Conservation (phyloP, 371 early-diverging fungal genomes). For the Mucor saturninus region DNA sequence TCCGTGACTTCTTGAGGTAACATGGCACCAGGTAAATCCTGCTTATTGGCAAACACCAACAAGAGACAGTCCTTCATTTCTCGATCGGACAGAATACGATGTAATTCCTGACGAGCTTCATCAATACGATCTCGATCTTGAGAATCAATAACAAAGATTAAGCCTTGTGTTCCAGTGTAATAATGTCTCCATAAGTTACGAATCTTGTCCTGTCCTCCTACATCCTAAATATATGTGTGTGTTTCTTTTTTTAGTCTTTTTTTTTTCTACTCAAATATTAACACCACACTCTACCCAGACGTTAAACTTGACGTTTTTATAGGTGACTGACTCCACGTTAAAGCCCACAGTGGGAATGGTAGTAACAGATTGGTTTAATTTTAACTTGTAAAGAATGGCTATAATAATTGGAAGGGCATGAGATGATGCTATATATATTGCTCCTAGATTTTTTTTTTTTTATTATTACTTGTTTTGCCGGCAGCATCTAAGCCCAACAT, state of each 20-base stretch:
- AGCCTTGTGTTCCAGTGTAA: slow-evolving; percentile 84
- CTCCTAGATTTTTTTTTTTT: neutral
- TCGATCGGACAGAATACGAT: slow-evolving; percentile 77
- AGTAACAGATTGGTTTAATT: slow-evolving; percentile 82
- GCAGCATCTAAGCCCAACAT: slow-evolving; percentile 94
- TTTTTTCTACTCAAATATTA: neutral
- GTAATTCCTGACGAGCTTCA: slow-evolving; percentile 83
- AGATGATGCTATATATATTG: too few species aligned
- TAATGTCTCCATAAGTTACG: slow-evolving; percentile 90
- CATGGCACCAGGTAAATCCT: slow-evolving; percentile 83
- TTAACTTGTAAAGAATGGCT: slow-evolving; percentile 90
- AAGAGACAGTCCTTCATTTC: slow-evolving; percentile 85
- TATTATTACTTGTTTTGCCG: slow-evolving; percentile 85
- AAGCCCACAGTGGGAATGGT: slow-evolving; percentile 91
- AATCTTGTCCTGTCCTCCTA: slow-evolving; percentile 91
- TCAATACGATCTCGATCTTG: slow-evolving; percentile 83
- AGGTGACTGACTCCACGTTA: slow-evolving; percentile 86
- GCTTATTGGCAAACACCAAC: slow-evolving; percentile 88
- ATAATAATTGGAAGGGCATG: slow-evolving; percentile 2
- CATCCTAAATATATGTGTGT: slow-evolving; percentile 59
- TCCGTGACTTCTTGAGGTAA: slow-evolving; percentile 82
- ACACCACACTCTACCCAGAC: slow-evolving; percentile 59
- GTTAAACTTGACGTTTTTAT: slow-evolving; percentile 90
- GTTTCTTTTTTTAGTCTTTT: neutral
- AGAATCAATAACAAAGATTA: slow-evolving; percentile 88